A percentile compares a stretch with the other conserved stretches of the same genome.
phyloP scores from a whole-genome alignment of 176 grass and related monocot species.

The Zea mays region DNA sequence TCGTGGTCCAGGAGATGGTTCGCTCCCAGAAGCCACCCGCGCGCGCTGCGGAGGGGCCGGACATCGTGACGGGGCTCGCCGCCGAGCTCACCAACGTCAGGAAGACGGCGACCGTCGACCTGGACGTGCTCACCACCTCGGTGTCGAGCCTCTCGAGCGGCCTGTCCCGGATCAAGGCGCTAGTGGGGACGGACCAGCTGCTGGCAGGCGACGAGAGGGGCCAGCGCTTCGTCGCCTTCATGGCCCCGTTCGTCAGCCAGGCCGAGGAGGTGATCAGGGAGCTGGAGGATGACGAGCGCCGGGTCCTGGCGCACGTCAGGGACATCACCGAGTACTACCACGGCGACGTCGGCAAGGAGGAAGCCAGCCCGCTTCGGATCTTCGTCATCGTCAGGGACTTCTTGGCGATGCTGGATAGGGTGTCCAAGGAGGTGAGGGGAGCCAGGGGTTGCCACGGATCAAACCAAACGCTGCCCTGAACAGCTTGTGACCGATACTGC shows the following conservation, averaged over 20 bases:
- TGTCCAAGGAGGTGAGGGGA: constrained; percentile 69
- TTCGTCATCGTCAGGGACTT: constrained; percentile 98
- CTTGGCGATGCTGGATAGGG: constrained; percentile 74
- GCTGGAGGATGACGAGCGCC: constrained; percentile 64
- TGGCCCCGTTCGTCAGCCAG: constrained; percentile 55
- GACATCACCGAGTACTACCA: constrained; percentile 96
- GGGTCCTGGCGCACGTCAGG: constrained; percentile 72
- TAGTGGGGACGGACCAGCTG: constrained; percentile 38
- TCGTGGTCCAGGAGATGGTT: constrained; percentile 89
- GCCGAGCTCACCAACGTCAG: constrained; percentile 78
- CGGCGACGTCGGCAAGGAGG: constrained; percentile 82
- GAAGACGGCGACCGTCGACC: constrained; percentile 77
- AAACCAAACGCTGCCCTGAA: constrained; percentile 31
- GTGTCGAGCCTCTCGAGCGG: constrained; percentile 64
- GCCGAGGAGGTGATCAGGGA: constrained; percentile 67
- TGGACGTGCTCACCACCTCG: constrained; percentile 77
- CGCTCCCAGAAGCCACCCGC: constrained; percentile 42
- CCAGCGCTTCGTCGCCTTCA: constrained; percentile 51
- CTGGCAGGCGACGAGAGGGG: constrained; percentile 24
- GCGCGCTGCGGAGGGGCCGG: constrained; percentile 32
- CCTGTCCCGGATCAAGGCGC: constrained; percentile 55
- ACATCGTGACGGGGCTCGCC: constrained; percentile 65
- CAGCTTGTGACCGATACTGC: constrained; percentile 19
- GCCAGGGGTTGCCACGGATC: constrained; percentile 46
- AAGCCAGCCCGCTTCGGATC: constrained; percentile 77